Percentiles rank a stretch among this genome's conserved stretches.
Evolutionary conservation across 2,329 filamentous ascomycete genomes (phyloP).

Genomic region (Pezicula neosporulosa): DNA sequence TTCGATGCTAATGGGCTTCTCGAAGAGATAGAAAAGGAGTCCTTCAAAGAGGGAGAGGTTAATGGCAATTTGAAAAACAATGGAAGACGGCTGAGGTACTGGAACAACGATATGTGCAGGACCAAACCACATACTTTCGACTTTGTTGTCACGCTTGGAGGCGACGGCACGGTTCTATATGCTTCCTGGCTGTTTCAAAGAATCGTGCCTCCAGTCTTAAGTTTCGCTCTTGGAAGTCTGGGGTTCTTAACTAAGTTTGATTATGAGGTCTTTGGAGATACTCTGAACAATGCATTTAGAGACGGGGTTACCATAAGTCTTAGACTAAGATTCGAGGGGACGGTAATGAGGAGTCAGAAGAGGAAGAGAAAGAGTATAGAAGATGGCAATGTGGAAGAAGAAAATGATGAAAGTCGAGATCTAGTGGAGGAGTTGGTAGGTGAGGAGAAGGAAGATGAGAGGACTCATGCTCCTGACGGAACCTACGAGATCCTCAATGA

Average conservation of each 20-base stretch:
- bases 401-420: conserved; percentile 49
- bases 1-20: conserved; percentile 74
- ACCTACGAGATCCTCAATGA: conserved; percentile 94
- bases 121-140: conserved; percentile 84
- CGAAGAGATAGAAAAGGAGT: conserved; percentile 50
- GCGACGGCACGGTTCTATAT: conserved; percentile 95
- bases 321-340: conserved; percentile 86
- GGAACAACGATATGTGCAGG: conserved; percentile 76
- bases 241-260: conserved; percentile 98
- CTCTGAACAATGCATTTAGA: conserved; percentile 66
- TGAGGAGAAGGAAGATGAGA: conserved; percentile 77
- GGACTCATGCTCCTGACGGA: conserved; percentile 80
- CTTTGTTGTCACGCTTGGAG: conserved; percentile 87
- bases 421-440: conserved; percentile 88
- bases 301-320: conserved; percentile 88
- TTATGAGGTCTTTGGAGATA: conserved; percentile 70
- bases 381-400: conserved; percentile 32
- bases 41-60: conserved; percentile 33
- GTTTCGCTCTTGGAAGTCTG: conserved; percentile 85
- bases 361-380: conserved; percentile 30
- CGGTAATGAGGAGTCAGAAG: conserved; percentile 77
- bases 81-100: conserved; percentile 64
- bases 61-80: conserved; percentile 14
- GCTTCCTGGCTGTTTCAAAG: conserved; percentile 96
- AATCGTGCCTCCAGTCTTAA: conserved; percentile 88